Evolutionary conservation across 306 rosid genomes (phyloP).

Genomic region (Hippophae gyantsensis): DNA sequence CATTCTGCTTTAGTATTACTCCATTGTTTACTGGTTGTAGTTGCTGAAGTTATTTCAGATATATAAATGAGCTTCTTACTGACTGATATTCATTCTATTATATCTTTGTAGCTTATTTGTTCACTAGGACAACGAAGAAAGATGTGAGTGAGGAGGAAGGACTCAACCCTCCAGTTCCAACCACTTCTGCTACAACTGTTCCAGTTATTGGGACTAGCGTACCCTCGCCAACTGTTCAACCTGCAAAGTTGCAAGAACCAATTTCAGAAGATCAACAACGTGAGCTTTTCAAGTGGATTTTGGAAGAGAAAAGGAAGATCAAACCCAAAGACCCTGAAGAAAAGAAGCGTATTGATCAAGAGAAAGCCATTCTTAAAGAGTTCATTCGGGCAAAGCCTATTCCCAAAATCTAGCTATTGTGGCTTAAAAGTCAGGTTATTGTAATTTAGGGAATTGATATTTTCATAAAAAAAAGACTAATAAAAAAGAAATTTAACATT

Average conservation of each 20-base stretch:
- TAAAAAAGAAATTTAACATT: too few relatives aligned
- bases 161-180: constrained; percentile 24
- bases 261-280: constrained; percentile 70
- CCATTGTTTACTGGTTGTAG: background rate
- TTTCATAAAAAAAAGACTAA: too few relatives aligned
- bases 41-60: constrained; percentile 2
- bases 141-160: constrained; percentile 38
- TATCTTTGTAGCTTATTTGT: constrained; percentile 55
- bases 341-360: constrained; percentile 67
- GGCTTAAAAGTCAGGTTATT: too few relatives aligned
- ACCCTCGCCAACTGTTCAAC: constrained; percentile 25
- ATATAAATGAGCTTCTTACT: constrained; percentile 14
- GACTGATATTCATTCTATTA: constrained; percentile 23
- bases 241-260: constrained; percentile 43
- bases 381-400: constrained; percentile 65
- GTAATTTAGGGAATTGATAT: too few relatives aligned
- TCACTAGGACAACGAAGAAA: constrained; percentile 63
- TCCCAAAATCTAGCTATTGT: constrained; percentile 38
- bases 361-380: constrained; percentile 81
- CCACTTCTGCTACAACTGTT: constrained; percentile 29
- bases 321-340: constrained; percentile 62
- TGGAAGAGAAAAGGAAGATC: constrained; percentile 87
- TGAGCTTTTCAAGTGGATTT: constrained; percentile 72
- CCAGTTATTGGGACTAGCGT: constrained; percentile 27
- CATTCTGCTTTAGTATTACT: too few relatives aligned